Percentiles rank a stretch among this genome's conserved stretches.
phyloP scores from a whole-genome alignment of 139 green algal genomes.

The Nannochloris sp. region DNA sequence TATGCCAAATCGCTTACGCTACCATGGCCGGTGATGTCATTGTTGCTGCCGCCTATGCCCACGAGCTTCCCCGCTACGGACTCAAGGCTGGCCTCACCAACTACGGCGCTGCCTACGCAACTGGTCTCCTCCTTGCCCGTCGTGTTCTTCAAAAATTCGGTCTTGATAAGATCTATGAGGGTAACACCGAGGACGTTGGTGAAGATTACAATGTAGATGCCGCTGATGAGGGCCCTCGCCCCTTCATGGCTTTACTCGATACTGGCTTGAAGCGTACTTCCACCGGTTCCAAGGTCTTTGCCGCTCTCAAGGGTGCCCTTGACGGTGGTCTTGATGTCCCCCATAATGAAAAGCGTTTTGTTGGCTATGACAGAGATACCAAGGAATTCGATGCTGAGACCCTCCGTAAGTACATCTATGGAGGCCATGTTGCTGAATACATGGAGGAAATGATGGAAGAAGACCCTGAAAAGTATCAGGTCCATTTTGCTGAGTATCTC shows the following conservation, averaged over 20 bases:
- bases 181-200: constrained; percentile 50
- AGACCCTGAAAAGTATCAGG: constrained; percentile 92
- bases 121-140: constrained; percentile 89
- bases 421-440: constrained; percentile 95
- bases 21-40: constrained; percentile 90
- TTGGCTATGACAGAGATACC: constrained; percentile 79
- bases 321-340: constrained; percentile 97
- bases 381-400: constrained; percentile 91
- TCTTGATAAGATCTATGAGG: constrained; percentile 83
- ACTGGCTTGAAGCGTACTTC: constrained; percentile 93
- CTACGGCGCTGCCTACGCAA: constrained; percentile 93
- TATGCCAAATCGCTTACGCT: constrained; percentile 88
- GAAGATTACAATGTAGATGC: constrained; percentile 97
- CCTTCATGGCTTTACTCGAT: constrained; percentile 93
- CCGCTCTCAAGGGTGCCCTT: constrained; percentile 67
- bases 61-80: constrained; percentile 92
- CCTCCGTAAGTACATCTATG: constrained; percentile 88
- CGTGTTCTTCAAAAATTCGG: constrained; percentile 89
- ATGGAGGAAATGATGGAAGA: constrained; percentile 96
- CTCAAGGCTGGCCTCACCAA: constrained; percentile 93
- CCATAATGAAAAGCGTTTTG: constrained; percentile 98
- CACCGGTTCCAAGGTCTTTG: constrained; percentile 82
- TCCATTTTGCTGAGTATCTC: constrained; percentile 84
- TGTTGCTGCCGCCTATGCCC: constrained; percentile 79
- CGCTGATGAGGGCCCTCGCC: constrained; percentile 78